Evolutionary conservation across 768 basidiomycete genomes (phyloP).

Genomic region (Butyriboletus loyo): DNA sequence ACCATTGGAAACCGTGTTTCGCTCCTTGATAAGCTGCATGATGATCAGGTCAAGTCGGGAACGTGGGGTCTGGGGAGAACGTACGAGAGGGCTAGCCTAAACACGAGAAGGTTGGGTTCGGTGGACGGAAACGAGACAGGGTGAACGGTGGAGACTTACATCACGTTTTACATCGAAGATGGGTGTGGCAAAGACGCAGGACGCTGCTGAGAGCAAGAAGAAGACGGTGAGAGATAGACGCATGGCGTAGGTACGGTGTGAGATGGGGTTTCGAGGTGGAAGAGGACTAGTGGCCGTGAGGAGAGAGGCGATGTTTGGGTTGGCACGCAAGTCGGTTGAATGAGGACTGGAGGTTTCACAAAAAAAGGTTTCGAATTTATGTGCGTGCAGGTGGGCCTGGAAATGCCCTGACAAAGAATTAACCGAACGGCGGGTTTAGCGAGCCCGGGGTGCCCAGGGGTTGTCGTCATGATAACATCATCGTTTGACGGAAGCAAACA

Average conservation of each 20-base stretch:
- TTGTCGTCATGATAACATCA: slow-evolving; percentile 10
- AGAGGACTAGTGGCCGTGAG: not conserved
- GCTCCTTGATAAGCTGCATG: not conserved
- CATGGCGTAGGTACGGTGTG: slow-evolving; percentile 9
- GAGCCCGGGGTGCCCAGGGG: not conserved
- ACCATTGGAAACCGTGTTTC: not conserved
- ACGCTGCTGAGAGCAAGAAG: slow-evolving; percentile 12
- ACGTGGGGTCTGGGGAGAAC: not conserved
- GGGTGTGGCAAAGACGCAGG: slow-evolving; percentile 6
- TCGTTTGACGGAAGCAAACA: slow-evolving; percentile 1
- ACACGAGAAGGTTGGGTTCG: not conserved
- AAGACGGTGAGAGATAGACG: slow-evolving; percentile 8
- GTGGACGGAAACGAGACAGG: too few species aligned
- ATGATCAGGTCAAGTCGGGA: not conserved
- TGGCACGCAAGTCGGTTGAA: not conserved
- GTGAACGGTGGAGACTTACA: not conserved
- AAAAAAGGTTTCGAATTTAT: not conserved
- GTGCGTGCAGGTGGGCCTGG: not conserved
- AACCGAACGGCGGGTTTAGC: slow-evolving; percentile 14
- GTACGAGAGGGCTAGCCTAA: not conserved
- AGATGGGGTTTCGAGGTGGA: not conserved
- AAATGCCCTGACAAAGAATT: slow-evolving; percentile 1
- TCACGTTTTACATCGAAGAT: slow-evolving; percentile 10
- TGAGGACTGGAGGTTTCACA: not conserved
- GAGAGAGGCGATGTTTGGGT: not conserved